phyloP scores from a whole-genome alignment of 345 rosid genomes.

The Geranium brycei region DNA sequence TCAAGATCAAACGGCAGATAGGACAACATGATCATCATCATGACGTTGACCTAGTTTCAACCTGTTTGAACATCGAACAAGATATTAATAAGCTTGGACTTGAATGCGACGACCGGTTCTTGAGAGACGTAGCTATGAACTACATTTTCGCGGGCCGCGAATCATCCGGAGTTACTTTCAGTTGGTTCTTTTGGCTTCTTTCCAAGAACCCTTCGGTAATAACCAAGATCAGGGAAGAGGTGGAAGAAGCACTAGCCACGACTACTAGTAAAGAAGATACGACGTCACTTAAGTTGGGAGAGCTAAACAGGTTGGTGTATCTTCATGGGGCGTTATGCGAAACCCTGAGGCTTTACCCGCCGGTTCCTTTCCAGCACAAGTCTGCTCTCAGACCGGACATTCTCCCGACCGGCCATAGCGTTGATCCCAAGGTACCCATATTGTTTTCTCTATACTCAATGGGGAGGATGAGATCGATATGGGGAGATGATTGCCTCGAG shows the following conservation, averaged over 20 bases:
- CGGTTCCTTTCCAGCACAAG: slow-evolving; percentile 90
- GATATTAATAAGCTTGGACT: neutral
- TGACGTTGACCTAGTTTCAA: slow-evolving; percentile 24
- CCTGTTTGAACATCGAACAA: slow-evolving; percentile 19
- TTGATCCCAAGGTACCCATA: slow-evolving; percentile 74
- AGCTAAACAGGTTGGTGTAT: slow-evolving; percentile 13
- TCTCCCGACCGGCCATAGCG: slow-evolving; percentile 83
- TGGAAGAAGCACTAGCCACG: slow-evolving; percentile 6
- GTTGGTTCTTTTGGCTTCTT: slow-evolving; percentile 43
- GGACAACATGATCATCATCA: neutral
- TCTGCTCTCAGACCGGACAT: slow-evolving; percentile 67
- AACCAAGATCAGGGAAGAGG: slow-evolving; percentile 30
- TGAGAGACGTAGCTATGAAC: slow-evolving; percentile 36
- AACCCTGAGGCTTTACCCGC: slow-evolving; percentile 74
- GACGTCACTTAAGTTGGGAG: neutral
- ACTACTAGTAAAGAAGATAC: neutral
- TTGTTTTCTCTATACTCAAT: slow-evolving; percentile 78
- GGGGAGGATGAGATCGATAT: slow-evolving; percentile 74
- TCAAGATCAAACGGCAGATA: slow-evolving; percentile 14
- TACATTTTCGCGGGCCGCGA: slow-evolving; percentile 49
- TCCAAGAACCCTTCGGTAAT: slow-evolving; percentile 11
- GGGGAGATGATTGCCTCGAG: slow-evolving; percentile 91
- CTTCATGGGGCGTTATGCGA: slow-evolving; percentile 33
- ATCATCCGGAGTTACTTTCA: slow-evolving; percentile 17
- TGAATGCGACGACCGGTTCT: slow-evolving; percentile 15